These are phyloP conservation scores for Nitzschia sp. DNA, from an alignment of 108 stramenopile species.

Conservation along the genomic window DNA sequence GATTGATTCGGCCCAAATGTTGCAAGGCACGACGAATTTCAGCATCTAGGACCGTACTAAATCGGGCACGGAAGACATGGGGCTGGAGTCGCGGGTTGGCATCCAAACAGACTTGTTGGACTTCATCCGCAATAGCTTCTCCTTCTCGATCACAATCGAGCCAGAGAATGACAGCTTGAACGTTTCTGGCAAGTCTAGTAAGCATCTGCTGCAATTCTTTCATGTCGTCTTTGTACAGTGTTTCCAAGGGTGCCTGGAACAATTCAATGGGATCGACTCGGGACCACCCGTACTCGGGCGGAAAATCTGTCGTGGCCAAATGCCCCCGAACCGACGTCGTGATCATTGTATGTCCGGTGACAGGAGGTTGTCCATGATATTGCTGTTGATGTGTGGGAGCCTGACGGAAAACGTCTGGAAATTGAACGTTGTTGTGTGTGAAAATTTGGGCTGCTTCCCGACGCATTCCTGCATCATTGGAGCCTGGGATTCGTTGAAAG, in stretches of 20 bases:
- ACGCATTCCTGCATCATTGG: conserved; percentile 44
- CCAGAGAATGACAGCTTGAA: conserved; percentile 91
- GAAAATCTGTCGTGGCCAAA: conserved; percentile 77
- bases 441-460: conserved; percentile 67
- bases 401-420: conserved; percentile 69
- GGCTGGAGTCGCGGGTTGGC: conserved; percentile 53
- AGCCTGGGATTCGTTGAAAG: conserved; percentile 55
- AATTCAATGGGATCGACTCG: conserved; percentile 64
- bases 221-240: conserved; percentile 70
- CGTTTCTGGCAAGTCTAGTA: conserved; percentile 36
- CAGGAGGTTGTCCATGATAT: conserved; percentile 1
- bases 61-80: conserved; percentile 80
- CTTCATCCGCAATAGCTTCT: conserved; percentile 93
- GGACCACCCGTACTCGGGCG: conserved; percentile 62
- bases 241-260: conserved; percentile 81
- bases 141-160: conserved; percentile 99
- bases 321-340: conserved; percentile 86
- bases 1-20: conserved; percentile 69
- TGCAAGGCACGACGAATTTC: conserved; percentile 86
- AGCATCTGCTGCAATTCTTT: conserved; percentile 71
- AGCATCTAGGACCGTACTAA: conserved; percentile 87
- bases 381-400: conserved; percentile 23
- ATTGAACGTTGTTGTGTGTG: conserved; percentile 68
- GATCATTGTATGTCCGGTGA: conserved; percentile 77
- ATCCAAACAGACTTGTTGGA: conserved; percentile 73